A percentile compares a stretch with the other conserved stretches of the same genome.
phyloP scores from a whole-genome alignment of 768 basidiomycete species.

The Rubroboletus satanas region DNA sequence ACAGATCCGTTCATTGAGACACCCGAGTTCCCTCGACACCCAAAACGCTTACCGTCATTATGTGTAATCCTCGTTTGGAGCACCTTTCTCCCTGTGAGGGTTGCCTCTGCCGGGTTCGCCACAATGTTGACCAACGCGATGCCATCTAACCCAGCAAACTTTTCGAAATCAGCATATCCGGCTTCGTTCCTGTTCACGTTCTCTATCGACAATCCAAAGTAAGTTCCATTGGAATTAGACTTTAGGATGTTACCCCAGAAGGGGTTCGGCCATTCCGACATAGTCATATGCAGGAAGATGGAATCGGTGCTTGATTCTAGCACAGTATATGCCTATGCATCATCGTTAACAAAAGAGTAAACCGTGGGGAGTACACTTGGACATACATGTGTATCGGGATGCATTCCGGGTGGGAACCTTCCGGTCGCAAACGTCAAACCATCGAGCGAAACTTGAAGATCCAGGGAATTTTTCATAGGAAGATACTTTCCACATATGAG shows the following conservation, averaged over 20 bases:
- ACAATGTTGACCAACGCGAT: constrained; percentile 94
- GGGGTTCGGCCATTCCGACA: constrained; percentile 67
- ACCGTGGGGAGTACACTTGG: not conserved
- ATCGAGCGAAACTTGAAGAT: constrained; percentile 90
- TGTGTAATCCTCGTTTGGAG: constrained; percentile 89
- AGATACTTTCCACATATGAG: constrained; percentile 40
- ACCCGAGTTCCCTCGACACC: not conserved
- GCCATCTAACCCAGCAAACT: constrained; percentile 93
- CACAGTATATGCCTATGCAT: constrained; percentile 77
- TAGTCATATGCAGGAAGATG: constrained; percentile 95
- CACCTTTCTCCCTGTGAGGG: constrained; percentile 64
- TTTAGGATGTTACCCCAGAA: constrained; percentile 92
- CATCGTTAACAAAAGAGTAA: not conserved
- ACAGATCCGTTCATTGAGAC: not conserved
- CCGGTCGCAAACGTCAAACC: constrained; percentile 82
- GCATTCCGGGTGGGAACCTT: constrained; percentile 86
- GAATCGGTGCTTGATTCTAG: constrained; percentile 92
- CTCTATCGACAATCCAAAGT: constrained; percentile 83
- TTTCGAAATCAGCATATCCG: constrained; percentile 97
- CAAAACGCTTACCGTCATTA: constrained; percentile 72
- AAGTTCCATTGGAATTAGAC: constrained; percentile 98
- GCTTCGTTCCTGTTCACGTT: constrained; percentile 85
- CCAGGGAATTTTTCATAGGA: constrained; percentile 54
- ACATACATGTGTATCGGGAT: constrained; percentile 84
- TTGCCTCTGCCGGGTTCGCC: constrained; percentile 72